Base-by-base conservation (phyloP, 805 yeast species). In the Saccharomycopsis synnaedendra region DNA sequence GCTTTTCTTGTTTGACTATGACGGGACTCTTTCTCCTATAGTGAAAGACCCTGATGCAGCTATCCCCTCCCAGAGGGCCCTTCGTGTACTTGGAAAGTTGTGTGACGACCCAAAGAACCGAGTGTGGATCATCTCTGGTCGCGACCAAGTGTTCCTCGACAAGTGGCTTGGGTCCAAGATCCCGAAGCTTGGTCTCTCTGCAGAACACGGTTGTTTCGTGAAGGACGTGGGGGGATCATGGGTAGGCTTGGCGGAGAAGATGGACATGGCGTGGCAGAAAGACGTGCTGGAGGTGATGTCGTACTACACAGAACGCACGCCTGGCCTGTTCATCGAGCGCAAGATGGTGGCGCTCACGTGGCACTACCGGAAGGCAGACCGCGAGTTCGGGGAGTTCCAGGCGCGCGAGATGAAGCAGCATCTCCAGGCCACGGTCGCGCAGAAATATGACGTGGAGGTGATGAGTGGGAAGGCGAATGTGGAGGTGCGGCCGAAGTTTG, bases 21-120 rank as follows among this genome's bases (percentile, higher is more conserved):
- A 93, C 62, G 99, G 99, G 32, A 93, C 99, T 1, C 70, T 93
- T 56, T 87, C 98, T 0, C 97, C 97, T 9, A 93, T 93, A 59
- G 98, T 93, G 3, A 75, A 79, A 38, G 97, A 93, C 57, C 99
- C 99, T 1, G 87, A 90, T n/a, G 97, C 97, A 0, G 98, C 98
- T 0, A 84, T 93, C 39, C 98, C 99, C 3, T 80, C 95, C 0
- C 79, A 81, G 3, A 72, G 82, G 55, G 69, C 93, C 41, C 70
- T 76, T 46, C 64, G 69, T 5, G 76, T 83, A 8, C 64, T 93
- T 50, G 69, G 74, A 31, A 67, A 70, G 32, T 69, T 93, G 46
- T 70, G 82, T 2, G 69, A 70, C 9, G 97, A 90, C 61, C 87
- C 90, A 5, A 71, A 71, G 51, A 93, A 93, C 65, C 82, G 80